These are phyloP conservation scores for Draba incana DNA, from an alignment of 345 rosid genomes.

Conservation along the genomic window DNA sequence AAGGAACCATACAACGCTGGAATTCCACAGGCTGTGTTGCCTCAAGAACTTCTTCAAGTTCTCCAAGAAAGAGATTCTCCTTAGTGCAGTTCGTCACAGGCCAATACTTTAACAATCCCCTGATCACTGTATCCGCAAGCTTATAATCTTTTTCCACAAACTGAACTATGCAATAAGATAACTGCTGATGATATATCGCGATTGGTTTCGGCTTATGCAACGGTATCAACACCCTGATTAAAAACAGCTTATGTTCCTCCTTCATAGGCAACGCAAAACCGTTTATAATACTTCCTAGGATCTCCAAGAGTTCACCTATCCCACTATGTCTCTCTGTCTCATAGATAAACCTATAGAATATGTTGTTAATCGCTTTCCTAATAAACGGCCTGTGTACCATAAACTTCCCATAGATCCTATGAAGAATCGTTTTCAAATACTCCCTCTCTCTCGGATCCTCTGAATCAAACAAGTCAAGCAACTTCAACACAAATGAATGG, in stretches of 20 bases:
- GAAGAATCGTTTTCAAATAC: constrained; percentile 86
- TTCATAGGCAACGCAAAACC: constrained; percentile 98
- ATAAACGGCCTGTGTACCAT: constrained; percentile 93
- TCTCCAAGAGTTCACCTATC: constrained; percentile 83
- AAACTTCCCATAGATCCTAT: constrained; percentile 90
- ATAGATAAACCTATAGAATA: constrained; percentile 80
- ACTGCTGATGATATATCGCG: constrained; percentile 78
- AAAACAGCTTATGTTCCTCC: constrained; percentile 88
- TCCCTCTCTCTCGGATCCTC: constrained; percentile 91
- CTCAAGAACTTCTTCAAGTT: constrained; percentile 94
- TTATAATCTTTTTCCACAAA: constrained; percentile 95
- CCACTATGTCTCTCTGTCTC: constrained; percentile 93
- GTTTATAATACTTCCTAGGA: constrained; percentile 88
- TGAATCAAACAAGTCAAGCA: constrained; percentile 87
- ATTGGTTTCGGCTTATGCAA: constrained; percentile 87
- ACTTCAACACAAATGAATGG: constrained; percentile 80
- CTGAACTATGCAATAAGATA: constrained; percentile 84
- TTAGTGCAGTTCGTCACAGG: constrained; percentile 87
- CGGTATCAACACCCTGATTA: constrained; percentile 85
- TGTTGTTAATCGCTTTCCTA: constrained; percentile 84
- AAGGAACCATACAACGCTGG: constrained; percentile 88
- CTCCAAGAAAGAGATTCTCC: constrained; percentile 92
- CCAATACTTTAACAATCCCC: constrained; percentile 92
- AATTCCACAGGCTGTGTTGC: constrained; percentile 85
- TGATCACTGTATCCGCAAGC: constrained; percentile 83